These are phyloP conservation scores for Mycena metata DNA, from an alignment of 768 basidiomycete species.

Conservation along the genomic window DNA sequence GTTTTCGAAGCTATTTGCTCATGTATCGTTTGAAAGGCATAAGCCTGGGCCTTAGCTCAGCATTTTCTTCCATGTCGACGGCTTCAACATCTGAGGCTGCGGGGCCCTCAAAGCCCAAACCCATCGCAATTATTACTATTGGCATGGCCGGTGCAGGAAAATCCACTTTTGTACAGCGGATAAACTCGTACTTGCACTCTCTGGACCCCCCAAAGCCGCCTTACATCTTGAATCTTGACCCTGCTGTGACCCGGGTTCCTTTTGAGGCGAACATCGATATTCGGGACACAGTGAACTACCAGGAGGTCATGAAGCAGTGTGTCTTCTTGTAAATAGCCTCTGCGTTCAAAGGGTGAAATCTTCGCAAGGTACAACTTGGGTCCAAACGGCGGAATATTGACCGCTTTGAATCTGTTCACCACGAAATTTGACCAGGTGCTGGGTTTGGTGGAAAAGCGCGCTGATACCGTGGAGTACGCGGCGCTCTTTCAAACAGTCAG, in stretches of 20 bases:
- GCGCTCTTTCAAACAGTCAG: conserved; percentile 10
- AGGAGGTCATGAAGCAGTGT: conserved; percentile 99
- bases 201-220: conserved; percentile 76
- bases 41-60: too few relatives aligned
- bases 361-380: conserved; percentile 92
- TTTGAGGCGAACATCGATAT: conserved; percentile 99
- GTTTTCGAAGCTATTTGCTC: background rate
- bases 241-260: conserved; percentile 91
- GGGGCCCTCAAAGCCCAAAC: conserved; percentile 63
- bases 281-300: conserved; percentile 96
- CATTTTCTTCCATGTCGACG: conserved; percentile 25
- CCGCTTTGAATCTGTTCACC: conserved; percentile 96
- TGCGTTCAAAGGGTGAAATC: conserved; percentile 37
- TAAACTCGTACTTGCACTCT: conserved; percentile 92
- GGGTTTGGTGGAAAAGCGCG: conserved; percentile 89
- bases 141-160: conserved; percentile 99
- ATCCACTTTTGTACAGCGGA: conserved; percentile 95
- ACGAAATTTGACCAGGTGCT: conserved; percentile 99
- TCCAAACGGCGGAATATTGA: conserved; percentile 97
- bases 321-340: conserved; percentile 49
- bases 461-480: conserved; percentile 88
- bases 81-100: conserved; percentile 26
- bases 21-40: conserved; percentile 2
- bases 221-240: conserved; percentile 98
- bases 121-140: conserved; percentile 89